Percentiles rank a stretch among this genome's conserved stretches.
Conservation (phyloP, 2,329 filamentous ascomycete genomes). For the Cordyceps fumosorosea region DNA sequence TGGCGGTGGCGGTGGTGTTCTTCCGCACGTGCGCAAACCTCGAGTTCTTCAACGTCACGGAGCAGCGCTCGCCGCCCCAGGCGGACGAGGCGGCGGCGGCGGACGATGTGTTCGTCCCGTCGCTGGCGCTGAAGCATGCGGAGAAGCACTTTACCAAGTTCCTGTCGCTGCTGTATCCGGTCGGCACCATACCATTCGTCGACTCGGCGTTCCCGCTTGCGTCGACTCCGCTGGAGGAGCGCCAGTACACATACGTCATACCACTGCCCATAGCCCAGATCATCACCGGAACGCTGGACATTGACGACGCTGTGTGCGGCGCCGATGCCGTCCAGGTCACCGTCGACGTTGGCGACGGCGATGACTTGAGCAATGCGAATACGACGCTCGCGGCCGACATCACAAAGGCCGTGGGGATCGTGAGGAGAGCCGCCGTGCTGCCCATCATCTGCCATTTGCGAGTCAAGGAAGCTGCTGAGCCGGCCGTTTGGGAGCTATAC, state of each 20-base stretch:
- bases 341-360: not conserved
- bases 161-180: slow-evolving; percentile 52
- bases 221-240: slow-evolving; percentile 50
- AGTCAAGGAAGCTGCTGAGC: slow-evolving; percentile 13
- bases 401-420: slow-evolving; percentile 18
- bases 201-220: slow-evolving; percentile 62
- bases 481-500: slow-evolving; percentile 32
- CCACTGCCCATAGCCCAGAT: slow-evolving; percentile 54
- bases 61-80: slow-evolving; percentile 36
- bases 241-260: slow-evolving; percentile 61
- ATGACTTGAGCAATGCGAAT: not conserved
- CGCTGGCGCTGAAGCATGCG: slow-evolving; percentile 60
- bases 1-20: slow-evolving; percentile 50
- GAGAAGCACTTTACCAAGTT: slow-evolving; percentile 67
- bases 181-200: slow-evolving; percentile 48
- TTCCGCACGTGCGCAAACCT: slow-evolving; percentile 64
- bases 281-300: slow-evolving; percentile 44
- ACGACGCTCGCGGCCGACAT: not conserved
- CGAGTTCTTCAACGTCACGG: slow-evolving; percentile 71
- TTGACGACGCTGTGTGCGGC: slow-evolving; percentile 11
- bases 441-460: slow-evolving; percentile 46
- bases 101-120: slow-evolving; percentile 44
- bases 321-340: slow-evolving; percentile 7
- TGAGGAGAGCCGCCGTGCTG: slow-evolving; percentile 53
- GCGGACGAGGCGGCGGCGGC: slow-evolving; percentile 17